Base-by-base conservation (phyloP, 495 filamentous ascomycete species). In the Talaromyces trachyspermus region DNA sequence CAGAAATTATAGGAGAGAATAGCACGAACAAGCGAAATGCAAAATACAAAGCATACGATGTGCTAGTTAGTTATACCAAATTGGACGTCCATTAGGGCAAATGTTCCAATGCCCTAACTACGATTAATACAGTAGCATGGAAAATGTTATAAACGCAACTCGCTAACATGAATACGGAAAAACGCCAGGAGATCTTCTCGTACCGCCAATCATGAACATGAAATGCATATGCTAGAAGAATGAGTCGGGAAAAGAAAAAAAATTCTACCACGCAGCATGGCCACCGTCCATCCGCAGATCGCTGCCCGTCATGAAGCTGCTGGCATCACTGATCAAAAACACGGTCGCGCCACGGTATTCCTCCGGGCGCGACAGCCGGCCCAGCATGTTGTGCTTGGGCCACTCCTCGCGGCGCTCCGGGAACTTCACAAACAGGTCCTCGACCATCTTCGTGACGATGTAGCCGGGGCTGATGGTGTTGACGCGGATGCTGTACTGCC, bases 381-480 rank as follows among this genome's bases (percentile, higher is more conserved):
- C 80, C 32, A 96, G 74, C 90, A 95, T 95, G 59, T 95, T 95
- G 59, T 90, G 80, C 56, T 77, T 82, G 36, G 86, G 80, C 90
- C 90, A 96, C 41, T 84, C 80, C 20, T 77, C 74, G 48, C 71
- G 70, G 27, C 88, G 76, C 65, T 95, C 88, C 5, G 88, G 87
- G 55, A 72, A 86, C 43, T 82, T 59, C 33, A 82, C 68, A 54
- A 95, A 91, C 24, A 95, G 72, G 37, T 80, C 76, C 58, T 85
- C 80, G 9, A 91, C 88, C 89, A 95, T 94, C 25, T 78, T 76
- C n/a, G 89, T 95, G 43, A 92, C 80, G 53, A 96, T 95, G 61
- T 97, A 97, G 25, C 91, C 91, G 0, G 91, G 91, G 11, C 88
- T 95, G 55, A 96, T 83, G 32, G 89, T 94, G 70, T 97, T 97